Base-by-base conservation (phyloP, 805 yeast genomes). In the Lachancea thermotolerans region DNA sequence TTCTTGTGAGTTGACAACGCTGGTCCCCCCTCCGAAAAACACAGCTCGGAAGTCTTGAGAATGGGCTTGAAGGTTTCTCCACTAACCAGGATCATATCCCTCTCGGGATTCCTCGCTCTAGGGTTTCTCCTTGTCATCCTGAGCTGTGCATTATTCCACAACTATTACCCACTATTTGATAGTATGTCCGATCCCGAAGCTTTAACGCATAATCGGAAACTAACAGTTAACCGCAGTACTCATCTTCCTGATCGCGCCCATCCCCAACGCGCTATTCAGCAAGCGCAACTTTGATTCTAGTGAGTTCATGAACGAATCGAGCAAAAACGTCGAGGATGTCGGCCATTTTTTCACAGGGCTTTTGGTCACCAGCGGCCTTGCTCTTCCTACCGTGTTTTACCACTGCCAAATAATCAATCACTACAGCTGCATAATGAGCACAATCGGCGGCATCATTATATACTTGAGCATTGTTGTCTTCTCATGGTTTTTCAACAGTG, bases 51-150 rank as follows among this genome's bases (percentile, higher is more conserved):
- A 15, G 18, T 46, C 25, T 21, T 21, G 25, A 21, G 25, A 21
- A 21, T 61, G 59, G 57, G 59, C 15, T 42, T 61, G n/a, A 60
- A 55, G 49, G 63, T 63, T 10, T 63, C 67, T 6, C 67, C 67
- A 37, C 44, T 63, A 25, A 63, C 66, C 3, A 60, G 60, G 39
- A 63, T 63, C 38, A 63, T 63, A 9, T 63, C 62, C 10, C 52
- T 63, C n/a, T 60, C 66, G 10, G 67, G 65, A 3, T 59, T 90
- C 38, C 73, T 91, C 28, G 93, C 98, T 1, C 74, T 88, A 53
- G 99, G 99, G 5, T 91, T 91, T 57, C 76, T 93, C 31, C 71
- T 93, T 51, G 88, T 90, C 37, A 85, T 91, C 21, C 71, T 93
- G 30, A 88, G 96, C 38, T 89, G 95, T 42, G 91, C 93, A 2